These are phyloP conservation scores for Fusarium sp. DNA, from an alignment of 2,329 filamentous ascomycete species.

Conservation along the genomic window DNA sequence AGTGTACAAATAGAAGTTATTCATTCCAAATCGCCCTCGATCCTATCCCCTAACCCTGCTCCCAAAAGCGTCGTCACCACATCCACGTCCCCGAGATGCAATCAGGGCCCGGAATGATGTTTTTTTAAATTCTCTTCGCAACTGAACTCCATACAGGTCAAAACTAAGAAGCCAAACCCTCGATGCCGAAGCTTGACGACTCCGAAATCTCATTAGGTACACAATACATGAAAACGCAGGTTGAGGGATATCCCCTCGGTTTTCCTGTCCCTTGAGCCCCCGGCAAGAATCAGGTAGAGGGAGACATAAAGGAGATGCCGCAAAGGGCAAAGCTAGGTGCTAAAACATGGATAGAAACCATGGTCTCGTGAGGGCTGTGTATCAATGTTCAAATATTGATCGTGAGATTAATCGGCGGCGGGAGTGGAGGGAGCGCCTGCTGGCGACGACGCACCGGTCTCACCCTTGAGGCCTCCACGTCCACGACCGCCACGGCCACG, in stretches of 20 bases:
- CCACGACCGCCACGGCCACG: constrained; percentile 72
- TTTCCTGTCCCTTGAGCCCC: constrained; percentile 42
- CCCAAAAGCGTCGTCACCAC: constrained; percentile 38
- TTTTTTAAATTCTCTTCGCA: constrained; percentile 50
- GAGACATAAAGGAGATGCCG: constrained; percentile 40
- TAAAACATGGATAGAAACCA: constrained; percentile 29
- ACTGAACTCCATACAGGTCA: constrained; percentile 54
- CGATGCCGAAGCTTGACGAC: constrained; percentile 47
- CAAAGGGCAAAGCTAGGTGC: constrained; percentile 38
- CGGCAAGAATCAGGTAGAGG: constrained; percentile 43
- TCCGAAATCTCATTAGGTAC: constrained; percentile 58
- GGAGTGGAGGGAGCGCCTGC: constrained; percentile 68
- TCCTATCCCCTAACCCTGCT: constrained; percentile 34
- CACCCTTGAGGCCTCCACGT: constrained; percentile 72
- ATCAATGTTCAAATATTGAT: constrained; percentile 31
- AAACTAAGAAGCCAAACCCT: constrained; percentile 52
- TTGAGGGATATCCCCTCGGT: constrained; percentile 39
- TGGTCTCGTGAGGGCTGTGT: constrained; percentile 33
- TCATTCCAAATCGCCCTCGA: constrained; percentile 41
- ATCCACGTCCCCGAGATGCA: constrained; percentile 36
- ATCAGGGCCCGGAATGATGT: constrained; percentile 48
- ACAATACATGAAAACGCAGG: constrained; percentile 53
- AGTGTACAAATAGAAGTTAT: constrained; percentile 48
- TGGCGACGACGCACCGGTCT: constrained; percentile 69
- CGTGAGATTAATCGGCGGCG: constrained; percentile 54